A percentile compares a stretch with the other conserved stretches of the same genome.
Conservation (phyloP, 2,329 filamentous ascomycete species). For the Colletotrichum sp. region DNA sequence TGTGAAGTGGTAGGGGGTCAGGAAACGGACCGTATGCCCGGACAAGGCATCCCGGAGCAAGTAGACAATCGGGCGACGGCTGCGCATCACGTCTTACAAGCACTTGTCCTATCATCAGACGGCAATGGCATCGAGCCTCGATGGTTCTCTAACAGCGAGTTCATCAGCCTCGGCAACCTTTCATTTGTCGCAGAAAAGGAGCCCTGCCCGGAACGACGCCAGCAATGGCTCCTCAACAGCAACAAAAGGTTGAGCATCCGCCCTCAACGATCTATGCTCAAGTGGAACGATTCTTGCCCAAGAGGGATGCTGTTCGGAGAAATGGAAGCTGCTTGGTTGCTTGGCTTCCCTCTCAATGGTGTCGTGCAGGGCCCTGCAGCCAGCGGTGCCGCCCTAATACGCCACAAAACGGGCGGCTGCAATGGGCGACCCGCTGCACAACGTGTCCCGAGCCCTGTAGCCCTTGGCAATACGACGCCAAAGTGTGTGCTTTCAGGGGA, state of each 20-base stretch:
- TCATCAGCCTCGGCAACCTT: not conserved
- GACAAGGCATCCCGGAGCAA: not conserved
- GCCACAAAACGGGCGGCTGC: constrained; percentile 1
- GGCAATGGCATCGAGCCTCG: not conserved
- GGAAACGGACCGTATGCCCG: not conserved
- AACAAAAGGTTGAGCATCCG: constrained; percentile 1
- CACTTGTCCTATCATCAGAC: not conserved
- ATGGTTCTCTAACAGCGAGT: not conserved
- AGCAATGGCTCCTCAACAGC: not conserved
- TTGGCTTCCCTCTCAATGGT: not conserved
- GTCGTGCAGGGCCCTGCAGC: constrained; percentile 3
- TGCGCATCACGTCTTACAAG: not conserved
- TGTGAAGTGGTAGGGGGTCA: not conserved
- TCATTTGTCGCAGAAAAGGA: not conserved
- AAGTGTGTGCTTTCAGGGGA: not conserved
- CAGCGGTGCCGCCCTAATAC: not conserved
- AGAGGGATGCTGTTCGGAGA: not conserved
- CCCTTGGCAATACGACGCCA: constrained; percentile 3
- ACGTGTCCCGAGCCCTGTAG: constrained; percentile 10
- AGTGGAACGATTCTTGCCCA: constrained; percentile 10
- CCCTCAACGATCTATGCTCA: not conserved
- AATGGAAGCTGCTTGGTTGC: constrained; percentile 14
- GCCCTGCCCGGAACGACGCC: not conserved
- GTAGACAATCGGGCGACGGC: not conserved
- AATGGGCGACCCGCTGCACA: not conserved